Conservation (phyloP, 2,329 filamentous ascomycete species). For the Botrytis elliptica region DNA sequence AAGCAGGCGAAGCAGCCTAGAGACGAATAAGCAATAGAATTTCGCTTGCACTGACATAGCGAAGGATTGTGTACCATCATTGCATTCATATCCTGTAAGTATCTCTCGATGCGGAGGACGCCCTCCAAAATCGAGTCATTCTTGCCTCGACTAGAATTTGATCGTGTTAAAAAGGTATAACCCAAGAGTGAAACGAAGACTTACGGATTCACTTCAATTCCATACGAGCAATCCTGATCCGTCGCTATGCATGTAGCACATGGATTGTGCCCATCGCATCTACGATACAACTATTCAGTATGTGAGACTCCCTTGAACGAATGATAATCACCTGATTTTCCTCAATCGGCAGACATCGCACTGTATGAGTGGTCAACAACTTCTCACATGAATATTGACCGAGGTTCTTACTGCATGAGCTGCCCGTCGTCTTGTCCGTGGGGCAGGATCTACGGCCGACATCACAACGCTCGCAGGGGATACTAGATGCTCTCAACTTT, state of each 20-base stretch:
- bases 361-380: conserved; percentile 35
- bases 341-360: conserved; percentile 48
- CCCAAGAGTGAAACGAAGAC: neutral
- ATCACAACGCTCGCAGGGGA: conserved; percentile 3
- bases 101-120: conserved; percentile 48
- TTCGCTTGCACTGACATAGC: neutral
- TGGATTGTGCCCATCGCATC: conserved; percentile 50
- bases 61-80: conserved; percentile 17
- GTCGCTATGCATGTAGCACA: conserved; percentile 38
- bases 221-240: conserved; percentile 37
- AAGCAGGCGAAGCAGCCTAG: conserved; percentile 10
- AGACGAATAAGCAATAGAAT: neutral
- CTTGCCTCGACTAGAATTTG: conserved; percentile 45
- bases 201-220: conserved; percentile 37
- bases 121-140: conserved; percentile 52
- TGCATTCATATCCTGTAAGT: conserved; percentile 46
- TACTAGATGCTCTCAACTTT: neutral
- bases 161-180: neutral
- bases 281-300: conserved; percentile 28
- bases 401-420: conserved; percentile 33
- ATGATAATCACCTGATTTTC: conserved; percentile 46
- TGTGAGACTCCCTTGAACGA: conserved; percentile 7
- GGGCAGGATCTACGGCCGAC: conserved; percentile 14
- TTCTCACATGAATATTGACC: neutral
- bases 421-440: conserved; percentile 26